Base-by-base conservation (phyloP, 345 rosid genomes). In the Viola odorata region DNA sequence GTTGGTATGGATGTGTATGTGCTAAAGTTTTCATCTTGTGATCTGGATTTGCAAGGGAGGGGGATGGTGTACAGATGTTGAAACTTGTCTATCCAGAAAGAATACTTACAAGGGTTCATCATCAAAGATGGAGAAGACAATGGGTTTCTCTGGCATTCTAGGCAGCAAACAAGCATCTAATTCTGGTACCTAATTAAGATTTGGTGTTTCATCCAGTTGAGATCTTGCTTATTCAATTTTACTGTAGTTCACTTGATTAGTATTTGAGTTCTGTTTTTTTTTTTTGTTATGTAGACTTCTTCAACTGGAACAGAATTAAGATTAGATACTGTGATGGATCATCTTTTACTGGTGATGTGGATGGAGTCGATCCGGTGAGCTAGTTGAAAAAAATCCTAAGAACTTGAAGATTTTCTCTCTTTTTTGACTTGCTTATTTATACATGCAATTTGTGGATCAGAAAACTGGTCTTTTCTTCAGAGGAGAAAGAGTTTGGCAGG, bases 321-420 rank as follows among this genome's bases (percentile, higher is more conserved):
- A 77, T 89, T 65, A 80, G 87, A 80, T 62, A 12, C 36, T n/a
- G 98, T 49, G 97, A 95, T 52, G 97, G 97, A 4, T 74, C 98
- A 69, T 91, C 99, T 0, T 95, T 86, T 62, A 88, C 96, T 40
- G 99, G 99, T 45, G 96, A 95, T 68, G 87, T 88, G 14, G 80
- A 80, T 76, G 80, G 76, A 42, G 95, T 90, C 23, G 74, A 88
- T 65, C 84, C 88, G 32, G 96, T 89, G 69, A 80, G 87, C 78
- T 64, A 8, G 38, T 3, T 61, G 1, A 45, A 40, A 37, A 37
- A 14, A 37, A 13, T 55, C 14, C 13, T n/a, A n/a, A n/a, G n/a
- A n/a, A n/a, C n/a, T 61, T 14, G 6, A 37, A 38, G 12, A 3
- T 40, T 12, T 10, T 14, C 16, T 3, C 4, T 42, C 11, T 11